Conservation (phyloP, 2,329 filamentous ascomycete species). For the Scedosporium apiospermum region DNA sequence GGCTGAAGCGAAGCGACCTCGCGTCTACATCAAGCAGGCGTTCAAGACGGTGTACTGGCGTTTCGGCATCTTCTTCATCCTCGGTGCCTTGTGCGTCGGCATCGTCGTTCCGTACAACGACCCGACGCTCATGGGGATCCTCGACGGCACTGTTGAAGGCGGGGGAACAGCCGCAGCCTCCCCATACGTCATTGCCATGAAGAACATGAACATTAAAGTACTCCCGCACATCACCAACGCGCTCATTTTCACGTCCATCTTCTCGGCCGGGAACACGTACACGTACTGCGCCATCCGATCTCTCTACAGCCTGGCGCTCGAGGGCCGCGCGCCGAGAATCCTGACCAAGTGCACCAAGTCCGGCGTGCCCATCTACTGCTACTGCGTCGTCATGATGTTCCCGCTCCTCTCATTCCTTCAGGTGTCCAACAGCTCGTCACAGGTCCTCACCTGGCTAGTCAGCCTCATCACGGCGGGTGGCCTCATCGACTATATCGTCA, state of each 20-base stretch:
- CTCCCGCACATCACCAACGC: slow-evolving; percentile 69
- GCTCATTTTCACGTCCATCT: slow-evolving; percentile 58
- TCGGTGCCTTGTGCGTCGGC: slow-evolving; percentile 56
- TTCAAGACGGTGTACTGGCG: slow-evolving; percentile 68
- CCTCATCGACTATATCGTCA: slow-evolving; percentile 41
- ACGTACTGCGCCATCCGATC: slow-evolving; percentile 47
- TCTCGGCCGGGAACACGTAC: slow-evolving; percentile 48
- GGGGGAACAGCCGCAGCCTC: slow-evolving; percentile 37
- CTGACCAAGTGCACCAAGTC: slow-evolving; percentile 43
- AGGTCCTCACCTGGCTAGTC: slow-evolving; percentile 33
- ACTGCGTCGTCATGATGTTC: slow-evolving; percentile 36
- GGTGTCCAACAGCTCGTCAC: slow-evolving; percentile 27
- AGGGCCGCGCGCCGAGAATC: slow-evolving; percentile 40
- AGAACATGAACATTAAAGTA: slow-evolving; percentile 54
- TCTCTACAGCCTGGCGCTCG: slow-evolving; percentile 44
- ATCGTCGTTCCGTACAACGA: slow-evolving; percentile 60
- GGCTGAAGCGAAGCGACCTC: slow-evolving; percentile 57
- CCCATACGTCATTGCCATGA: slow-evolving; percentile 65
- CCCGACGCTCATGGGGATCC: slow-evolving; percentile 16
- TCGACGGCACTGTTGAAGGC: slow-evolving; percentile 29
- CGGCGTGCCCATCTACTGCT: slow-evolving; percentile 45
- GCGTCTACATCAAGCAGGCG: slow-evolving; percentile 54
- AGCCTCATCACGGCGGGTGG: slow-evolving; percentile 37
- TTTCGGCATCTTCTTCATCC: slow-evolving; percentile 48
- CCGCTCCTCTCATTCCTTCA: slow-evolving; percentile 35